Evolutionary conservation across 108 stramenopile species (phyloP).

Genomic region (Skeletonema marinoi): DNA sequence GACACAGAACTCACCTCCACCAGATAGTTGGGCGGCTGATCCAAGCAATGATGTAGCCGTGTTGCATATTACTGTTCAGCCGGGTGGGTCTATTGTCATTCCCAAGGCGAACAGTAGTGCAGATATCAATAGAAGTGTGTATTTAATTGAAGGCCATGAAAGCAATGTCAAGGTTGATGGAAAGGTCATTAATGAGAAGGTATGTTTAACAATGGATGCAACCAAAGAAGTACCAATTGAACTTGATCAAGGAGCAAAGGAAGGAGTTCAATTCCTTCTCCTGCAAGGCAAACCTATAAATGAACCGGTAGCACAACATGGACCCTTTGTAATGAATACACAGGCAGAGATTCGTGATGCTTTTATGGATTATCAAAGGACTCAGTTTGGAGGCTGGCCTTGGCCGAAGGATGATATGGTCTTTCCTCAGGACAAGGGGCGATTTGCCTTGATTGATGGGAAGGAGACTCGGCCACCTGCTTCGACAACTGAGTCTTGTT

Average conservation of each 20-base stretch:
- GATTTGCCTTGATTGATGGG: constrained; percentile 70
- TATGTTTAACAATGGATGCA: constrained; percentile 46
- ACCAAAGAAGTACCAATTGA: constrained; percentile 50
- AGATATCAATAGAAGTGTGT: constrained; percentile 61
- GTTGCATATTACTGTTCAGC: constrained; percentile 50
- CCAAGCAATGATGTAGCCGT: constrained; percentile 67
- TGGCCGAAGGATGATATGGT: constrained; percentile 77
- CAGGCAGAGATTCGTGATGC: constrained; percentile 77
- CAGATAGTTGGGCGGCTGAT: constrained; percentile 66
- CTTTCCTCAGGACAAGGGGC: constrained; percentile 55
- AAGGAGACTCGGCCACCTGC: constrained; percentile 34
- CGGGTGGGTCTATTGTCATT: constrained; percentile 56
- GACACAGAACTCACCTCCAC: constrained; percentile 53
- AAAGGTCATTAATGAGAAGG: constrained; percentile 35
- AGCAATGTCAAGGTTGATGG: constrained; percentile 42
- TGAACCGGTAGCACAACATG: constrained; percentile 84
- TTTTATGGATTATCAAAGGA: constrained; percentile 73
- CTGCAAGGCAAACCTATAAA: constrained; percentile 74
- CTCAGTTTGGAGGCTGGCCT: constrained; percentile 82
- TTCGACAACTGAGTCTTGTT: not conserved
- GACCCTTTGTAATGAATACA: constrained; percentile 94
- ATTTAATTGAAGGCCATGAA: constrained; percentile 61
- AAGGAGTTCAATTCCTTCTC: constrained; percentile 56
- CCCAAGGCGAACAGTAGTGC: constrained; percentile 48
- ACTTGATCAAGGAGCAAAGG: constrained; percentile 50